Evolutionary conservation across 306 rosid genomes (phyloP).

Genomic region (Spatholobus suberectus): DNA sequence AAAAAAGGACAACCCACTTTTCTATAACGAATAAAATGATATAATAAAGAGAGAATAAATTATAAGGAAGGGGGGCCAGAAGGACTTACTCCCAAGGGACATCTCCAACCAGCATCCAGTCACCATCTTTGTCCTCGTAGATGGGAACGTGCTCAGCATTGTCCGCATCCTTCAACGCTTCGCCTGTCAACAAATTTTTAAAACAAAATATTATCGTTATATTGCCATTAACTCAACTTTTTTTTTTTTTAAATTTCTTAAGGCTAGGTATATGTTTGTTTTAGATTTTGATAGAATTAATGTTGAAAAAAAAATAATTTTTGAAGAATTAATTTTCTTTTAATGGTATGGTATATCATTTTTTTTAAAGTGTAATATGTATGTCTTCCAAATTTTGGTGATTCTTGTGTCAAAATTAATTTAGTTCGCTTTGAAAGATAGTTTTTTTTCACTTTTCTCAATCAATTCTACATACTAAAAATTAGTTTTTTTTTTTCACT

Average conservation of each 20-base stretch:
- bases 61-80: background rate
- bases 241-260: background rate
- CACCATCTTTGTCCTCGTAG: slow-evolving; percentile 89
- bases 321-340: too few species aligned
- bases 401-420: too few species aligned
- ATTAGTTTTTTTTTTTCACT: background rate
- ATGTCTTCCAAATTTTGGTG: too few species aligned
- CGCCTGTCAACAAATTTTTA: slow-evolving; percentile 47
- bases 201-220: background rate
- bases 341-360: background rate
- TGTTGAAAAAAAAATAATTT: too few species aligned
- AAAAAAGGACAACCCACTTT: background rate
- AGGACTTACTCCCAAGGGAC: slow-evolving; percentile 53
- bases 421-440: too few species aligned
- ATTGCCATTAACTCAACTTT: background rate
- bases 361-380: too few species aligned
- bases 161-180: slow-evolving; percentile 65
- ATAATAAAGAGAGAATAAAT: background rate
- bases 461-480: background rate
- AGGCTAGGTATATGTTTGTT: background rate
- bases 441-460: background rate
- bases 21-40: background rate
- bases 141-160: slow-evolving; percentile 64
- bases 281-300: background rate
- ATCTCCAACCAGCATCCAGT: slow-evolving; percentile 28